Evolutionary conservation across 1,139 yeast species (phyloP).

Genomic region (Eremothecium coryli): DNA sequence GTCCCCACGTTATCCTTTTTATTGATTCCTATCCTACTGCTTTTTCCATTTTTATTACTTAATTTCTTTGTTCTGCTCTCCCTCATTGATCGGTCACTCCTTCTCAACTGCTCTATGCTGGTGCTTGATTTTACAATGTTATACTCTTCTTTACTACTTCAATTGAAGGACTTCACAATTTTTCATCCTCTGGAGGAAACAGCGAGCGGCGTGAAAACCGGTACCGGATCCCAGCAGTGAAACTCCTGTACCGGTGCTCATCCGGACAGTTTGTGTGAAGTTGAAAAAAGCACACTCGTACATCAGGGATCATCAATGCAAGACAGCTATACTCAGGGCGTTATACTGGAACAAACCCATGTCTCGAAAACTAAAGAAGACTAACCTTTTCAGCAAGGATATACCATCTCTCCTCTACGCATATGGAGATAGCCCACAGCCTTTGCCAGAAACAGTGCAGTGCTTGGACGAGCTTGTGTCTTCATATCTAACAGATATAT

Average conservation of each 20-base stretch:
- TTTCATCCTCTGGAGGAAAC: slow-evolving; percentile 2
- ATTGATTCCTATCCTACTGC: background rate
- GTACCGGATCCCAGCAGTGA: too few species aligned
- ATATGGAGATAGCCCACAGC: slow-evolving; percentile 76
- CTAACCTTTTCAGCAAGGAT: slow-evolving; percentile 50
- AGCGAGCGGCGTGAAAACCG: slow-evolving; percentile 3
- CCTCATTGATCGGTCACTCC: slow-evolving; percentile 1
- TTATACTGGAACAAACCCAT: too few species aligned
- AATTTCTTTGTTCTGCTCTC: background rate
- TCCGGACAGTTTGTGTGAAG: too few species aligned
- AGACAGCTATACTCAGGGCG: too few species aligned
- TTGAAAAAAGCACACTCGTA: too few species aligned
- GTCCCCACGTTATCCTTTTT: slow-evolving; percentile 1
- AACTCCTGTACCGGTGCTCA: too few species aligned
- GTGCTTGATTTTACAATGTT: slow-evolving; percentile 1
- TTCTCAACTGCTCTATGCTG: background rate
- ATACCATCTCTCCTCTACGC: slow-evolving; percentile 72
- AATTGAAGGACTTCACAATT: too few species aligned
- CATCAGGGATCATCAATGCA: too few species aligned
- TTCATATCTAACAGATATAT: slow-evolving; percentile 64
- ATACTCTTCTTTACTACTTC: too few species aligned
- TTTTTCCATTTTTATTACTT: background rate
- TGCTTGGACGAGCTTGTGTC: slow-evolving; percentile 77
- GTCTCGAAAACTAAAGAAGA: slow-evolving; percentile 31
- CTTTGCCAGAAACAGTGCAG: slow-evolving; percentile 67